Evolutionary conservation across 1,284 basidiomycete species (phyloP), one percentile per base, ranked within the genome.

Genomic region (Cryptococcus sp.): DNA sequence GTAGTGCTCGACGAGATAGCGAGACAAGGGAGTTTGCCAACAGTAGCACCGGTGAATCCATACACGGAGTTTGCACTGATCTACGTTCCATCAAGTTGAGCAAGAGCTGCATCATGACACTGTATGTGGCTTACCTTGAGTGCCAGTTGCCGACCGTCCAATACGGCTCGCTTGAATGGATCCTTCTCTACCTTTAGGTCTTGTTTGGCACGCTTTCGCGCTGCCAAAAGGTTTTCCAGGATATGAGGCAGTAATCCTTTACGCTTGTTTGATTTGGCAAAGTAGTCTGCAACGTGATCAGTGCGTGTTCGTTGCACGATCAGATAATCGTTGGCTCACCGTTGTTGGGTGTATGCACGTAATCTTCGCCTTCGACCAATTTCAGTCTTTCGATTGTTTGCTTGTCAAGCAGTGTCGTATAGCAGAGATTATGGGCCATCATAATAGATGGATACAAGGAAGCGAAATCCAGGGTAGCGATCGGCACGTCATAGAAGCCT

Each of bases 361-460:
- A 80, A 74, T 98, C 94, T n/a, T 87, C 83, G 62, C 90, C 90
- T 72, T 89, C 90, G 19, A 86, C 84, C 17, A 97, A 82, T 10
- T 82, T 80, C 6, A 96, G 80, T 16, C 88, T 84, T 20, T 92
- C 88, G 19, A 93, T 88, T 0, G 87, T 89, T 4, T 65, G 56
- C 72, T 87, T 89, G 65, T 95, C 89, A 22, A 95, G 76, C 16
- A 96, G 81, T 0, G 94, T 95, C 0, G 94, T 96, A 72, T 97
- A 98, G 76, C 93, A 97, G 1, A 98, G 81, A 73, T 97, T 98
- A 75, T 98, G 94, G 0, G 93, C 94, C 93, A 96, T 96, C 93
- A 98, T 98, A 80, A 98, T 97, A 0, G 94, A 97, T 0, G 93
- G 93, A 76, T 98, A 98, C 65, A 98, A 83, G 0, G 93, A 96